Base-by-base conservation (phyloP, 768 basidiomycete species). In the Serendipita sp. region DNA sequence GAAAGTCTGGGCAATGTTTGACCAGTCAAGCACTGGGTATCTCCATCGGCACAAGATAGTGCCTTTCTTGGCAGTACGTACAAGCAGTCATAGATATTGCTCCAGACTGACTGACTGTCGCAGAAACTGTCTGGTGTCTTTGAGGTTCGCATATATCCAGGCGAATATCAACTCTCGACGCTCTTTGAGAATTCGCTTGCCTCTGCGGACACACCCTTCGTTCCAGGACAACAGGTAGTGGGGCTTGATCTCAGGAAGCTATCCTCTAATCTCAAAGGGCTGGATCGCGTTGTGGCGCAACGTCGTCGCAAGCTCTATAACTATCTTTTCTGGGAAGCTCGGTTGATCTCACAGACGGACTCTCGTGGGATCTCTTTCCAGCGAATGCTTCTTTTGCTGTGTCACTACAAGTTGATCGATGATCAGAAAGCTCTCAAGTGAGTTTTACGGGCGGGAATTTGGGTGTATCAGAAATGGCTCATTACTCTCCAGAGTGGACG, bases 351-450 rank as follows among this genome's bases (percentile, higher is more conserved):
- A 2, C 83, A 85, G 66, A 80, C 86, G 66, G 80, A 78, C 36
- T 83, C 84, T 1, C 79, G 82, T 62, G 93, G 93, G 6, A 91
- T 98, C 66, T 88, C 90, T 27, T 97, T 97, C 76, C 89, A 85
- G 0, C 81, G 84, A 50, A 95, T 95, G 89, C 79, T 98, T 2
- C 71, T 88, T 37, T 75, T 97, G 50, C 76, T 98, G 44, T 87
- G 90, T 0, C 95, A 96, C 71, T 86, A 97, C 75, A 93, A 90
- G 72, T 75, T 98, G 62, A 91, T 97, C 67, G 81, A 90, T 60
- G 92, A 96, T 73, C 82, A 82, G 31, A 88, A 91, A 34, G 94
- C 94, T 13, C 75, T 98, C 29, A 81, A 84, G 94, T 95, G 72
- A 71, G 90, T 81, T 23, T 23, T 23, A 23, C 23, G 23, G 1